Evolutionary conservation across 768 basidiomycete species (phyloP), one percentile per base, ranked within the genome.

Genomic region (Podaxis sp.): DNA sequence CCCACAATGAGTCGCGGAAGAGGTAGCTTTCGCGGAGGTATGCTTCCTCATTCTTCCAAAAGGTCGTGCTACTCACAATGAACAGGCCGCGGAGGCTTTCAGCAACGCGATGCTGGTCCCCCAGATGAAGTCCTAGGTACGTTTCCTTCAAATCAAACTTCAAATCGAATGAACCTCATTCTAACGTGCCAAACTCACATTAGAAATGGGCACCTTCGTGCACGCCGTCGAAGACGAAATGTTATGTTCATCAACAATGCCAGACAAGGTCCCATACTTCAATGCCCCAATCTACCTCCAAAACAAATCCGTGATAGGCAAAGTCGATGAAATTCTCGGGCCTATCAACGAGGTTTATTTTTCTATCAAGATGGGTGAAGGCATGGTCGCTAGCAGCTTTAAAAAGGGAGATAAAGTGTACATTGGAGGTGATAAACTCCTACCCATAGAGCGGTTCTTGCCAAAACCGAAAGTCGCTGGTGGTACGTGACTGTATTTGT

Each of bases 291-390:
- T 99, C 72, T 99, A 96, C 75, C 85, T 99, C 57, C 89, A 93
- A 81, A 97, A 98, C 76, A 99, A 97, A 78, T 92, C 94, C 9
- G 82, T 87, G 67, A 94, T 99, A 65, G 96, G 97, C 65, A 98
- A 97, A 78, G 91, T 99, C 46, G 97, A 99, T 76, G 97, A 99
- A 76, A 99, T 99, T 68, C 85, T 99, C n/a, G 97, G 97, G 2
- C 96, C 97, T 15, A 96, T 99, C 74, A 99, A 97, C 73, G 95
- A 99, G 73, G 95, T 99, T 63, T 99, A 87, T 77, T 99, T 99
- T 72, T 96, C 95, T 2, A 84, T 99, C 67, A 99, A 99, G 81
- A 97, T 98, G 91, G 86, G 89, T 19, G 89, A 92, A 63, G 97
- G 97, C 36, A 95, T 99, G 89, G 87, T 96, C 53, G 96, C 97